Conservation (phyloP, 2,329 filamentous ascomycete genomes). For the Rutstroemia sydowiana region DNA sequence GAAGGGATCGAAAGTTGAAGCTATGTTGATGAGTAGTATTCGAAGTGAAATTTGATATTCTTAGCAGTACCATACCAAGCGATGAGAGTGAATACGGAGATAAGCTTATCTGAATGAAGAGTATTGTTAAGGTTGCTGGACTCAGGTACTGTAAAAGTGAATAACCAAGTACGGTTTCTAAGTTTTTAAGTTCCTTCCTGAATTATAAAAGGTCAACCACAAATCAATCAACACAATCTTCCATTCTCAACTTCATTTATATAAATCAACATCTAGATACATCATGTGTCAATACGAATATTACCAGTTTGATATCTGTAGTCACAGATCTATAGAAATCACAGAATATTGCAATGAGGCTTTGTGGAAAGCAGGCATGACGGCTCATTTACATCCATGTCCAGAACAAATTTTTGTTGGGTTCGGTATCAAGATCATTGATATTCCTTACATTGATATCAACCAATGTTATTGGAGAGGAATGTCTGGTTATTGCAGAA, state of each 20-base stretch:
- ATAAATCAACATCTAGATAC: too few species aligned
- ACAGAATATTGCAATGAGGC: conserved; percentile 5
- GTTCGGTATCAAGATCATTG: neutral
- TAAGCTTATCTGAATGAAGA: neutral
- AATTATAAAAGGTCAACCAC: neutral
- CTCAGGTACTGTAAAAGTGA: neutral
- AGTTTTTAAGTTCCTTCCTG: neutral
- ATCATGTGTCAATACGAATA: conserved; percentile 15
- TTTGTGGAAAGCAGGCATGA: conserved; percentile 11
- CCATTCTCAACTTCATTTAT: neutral
- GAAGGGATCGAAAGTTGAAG: conserved; percentile 66
- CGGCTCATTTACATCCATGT: conserved; percentile 1
- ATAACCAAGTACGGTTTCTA: neutral
- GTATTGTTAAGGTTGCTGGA: neutral
- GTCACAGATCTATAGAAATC: conserved; percentile 13
- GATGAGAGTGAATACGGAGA: too few species aligned
- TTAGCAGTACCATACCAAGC: neutral
- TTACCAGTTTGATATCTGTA: conserved; percentile 5
- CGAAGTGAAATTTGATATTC: conserved; percentile 18
- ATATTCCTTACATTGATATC: neutral
- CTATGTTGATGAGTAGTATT: conserved; percentile 62
- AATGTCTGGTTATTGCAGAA: conserved; percentile 8
- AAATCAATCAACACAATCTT: neutral
- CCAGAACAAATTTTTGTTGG: conserved; percentile 1
- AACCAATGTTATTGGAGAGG: conserved; percentile 6